phyloP scores from a whole-genome alignment of 73 alveolate genomes.

The Durusdinium trenchii region DNA sequence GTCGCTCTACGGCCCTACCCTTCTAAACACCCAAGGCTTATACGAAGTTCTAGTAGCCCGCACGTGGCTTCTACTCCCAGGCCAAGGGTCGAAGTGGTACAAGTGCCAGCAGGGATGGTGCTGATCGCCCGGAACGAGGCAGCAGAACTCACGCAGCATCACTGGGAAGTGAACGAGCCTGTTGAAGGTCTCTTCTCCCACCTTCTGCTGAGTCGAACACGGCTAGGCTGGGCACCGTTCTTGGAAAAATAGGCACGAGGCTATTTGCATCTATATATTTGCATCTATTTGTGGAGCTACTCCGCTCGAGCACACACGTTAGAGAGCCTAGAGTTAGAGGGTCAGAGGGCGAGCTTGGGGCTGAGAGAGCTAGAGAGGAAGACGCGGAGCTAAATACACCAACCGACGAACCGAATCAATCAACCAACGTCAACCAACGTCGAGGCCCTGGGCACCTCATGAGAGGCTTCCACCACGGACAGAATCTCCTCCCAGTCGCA shows the following conservation, averaged over 20 bases:
- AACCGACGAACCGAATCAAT: neutral
- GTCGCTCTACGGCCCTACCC: too few species aligned
- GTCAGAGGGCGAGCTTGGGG: too few species aligned
- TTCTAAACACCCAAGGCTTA: too few species aligned
- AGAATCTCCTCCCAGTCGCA: conserved; percentile 55
- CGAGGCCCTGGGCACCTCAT: conserved; percentile 7
- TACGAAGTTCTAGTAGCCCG: too few species aligned
- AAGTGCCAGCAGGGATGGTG: conserved; percentile 43
- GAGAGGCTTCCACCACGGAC: neutral
- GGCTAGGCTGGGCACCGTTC: neutral
- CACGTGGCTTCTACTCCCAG: too few species aligned
- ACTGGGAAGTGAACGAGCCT: conserved; percentile 6
- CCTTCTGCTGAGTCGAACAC: neutral
- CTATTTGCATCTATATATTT: too few species aligned
- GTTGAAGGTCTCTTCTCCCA: neutral
- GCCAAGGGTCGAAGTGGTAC: neutral
- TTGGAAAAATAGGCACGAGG: too few species aligned
- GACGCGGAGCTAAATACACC: neutral
- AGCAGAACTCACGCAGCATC: conserved; percentile 39
- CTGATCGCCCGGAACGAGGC: conserved; percentile 37
- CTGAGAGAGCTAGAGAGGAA: too few species aligned
- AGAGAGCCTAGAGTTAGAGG: too few species aligned
- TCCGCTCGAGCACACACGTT: too few species aligned
- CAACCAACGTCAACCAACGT: neutral
- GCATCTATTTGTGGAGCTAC: too few species aligned